These are phyloP conservation scores for Trichoderma semiorbis DNA, from an alignment of 2,329 filamentous ascomycete genomes.

Conservation along the genomic window DNA sequence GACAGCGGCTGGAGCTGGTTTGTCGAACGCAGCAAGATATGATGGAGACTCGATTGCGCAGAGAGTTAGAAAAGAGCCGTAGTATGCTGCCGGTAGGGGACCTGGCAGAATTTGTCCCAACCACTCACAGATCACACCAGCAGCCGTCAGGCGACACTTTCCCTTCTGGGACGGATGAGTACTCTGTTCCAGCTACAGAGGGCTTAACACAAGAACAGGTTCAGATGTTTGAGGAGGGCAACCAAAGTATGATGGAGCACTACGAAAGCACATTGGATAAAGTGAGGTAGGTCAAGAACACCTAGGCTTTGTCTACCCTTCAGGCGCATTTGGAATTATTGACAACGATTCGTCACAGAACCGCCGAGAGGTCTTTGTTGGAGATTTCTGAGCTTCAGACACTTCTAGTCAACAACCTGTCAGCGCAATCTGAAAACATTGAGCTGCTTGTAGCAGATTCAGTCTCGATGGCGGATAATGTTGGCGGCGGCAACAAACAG, in stretches of 20 bases:
- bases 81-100: conserved; percentile 58
- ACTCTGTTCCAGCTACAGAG: conserved; percentile 32
- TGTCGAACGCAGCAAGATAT: conserved; percentile 78
- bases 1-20: conserved; percentile 70
- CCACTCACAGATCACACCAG: conserved; percentile 19
- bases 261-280: conserved; percentile 93
- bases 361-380: conserved; percentile 82
- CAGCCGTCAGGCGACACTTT: neutral
- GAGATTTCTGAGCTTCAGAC: conserved; percentile 93
- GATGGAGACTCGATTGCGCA: conserved; percentile 84
- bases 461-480: conserved; percentile 75
- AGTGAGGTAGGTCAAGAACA: conserved; percentile 66
- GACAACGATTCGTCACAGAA: conserved; percentile 46
- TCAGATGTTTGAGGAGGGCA: conserved; percentile 90
- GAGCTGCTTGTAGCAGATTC: conserved; percentile 85
- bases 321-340: neutral
- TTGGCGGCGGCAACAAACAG: conserved; percentile 86
- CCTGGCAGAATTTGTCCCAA: conserved; percentile 32
- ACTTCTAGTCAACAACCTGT: conserved; percentile 79
- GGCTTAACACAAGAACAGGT: conserved; percentile 78
- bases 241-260: conserved; percentile 87
- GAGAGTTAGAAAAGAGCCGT: conserved; percentile 86
- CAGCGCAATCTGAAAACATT: conserved; percentile 83
- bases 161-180: neutral
- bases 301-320: neutral